Evolutionary conservation across 1,284 basidiomycete species (phyloP).

Genomic region (Tilletiopsis washingtonensis): DNA sequence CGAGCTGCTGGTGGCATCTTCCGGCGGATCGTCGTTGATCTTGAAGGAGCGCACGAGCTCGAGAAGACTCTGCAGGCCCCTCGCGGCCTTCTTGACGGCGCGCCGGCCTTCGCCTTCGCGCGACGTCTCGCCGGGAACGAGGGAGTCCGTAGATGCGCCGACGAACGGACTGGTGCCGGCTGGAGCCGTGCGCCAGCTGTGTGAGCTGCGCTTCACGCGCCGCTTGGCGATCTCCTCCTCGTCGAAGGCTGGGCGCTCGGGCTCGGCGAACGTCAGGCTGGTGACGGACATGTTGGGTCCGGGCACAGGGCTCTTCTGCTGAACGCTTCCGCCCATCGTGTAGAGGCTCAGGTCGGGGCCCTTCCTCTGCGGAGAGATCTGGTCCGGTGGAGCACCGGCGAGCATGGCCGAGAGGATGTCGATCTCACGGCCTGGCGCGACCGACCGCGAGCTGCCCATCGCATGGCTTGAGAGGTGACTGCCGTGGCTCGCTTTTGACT

Average conservation of each 20-base stretch:
- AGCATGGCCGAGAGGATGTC: slow-evolving; percentile 33
- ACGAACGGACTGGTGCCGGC: not conserved
- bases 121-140: not conserved
- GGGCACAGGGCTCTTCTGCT: too few relatives aligned
- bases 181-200: not conserved
- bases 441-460: slow-evolving; percentile 13
- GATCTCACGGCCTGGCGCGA: slow-evolving; percentile 27
- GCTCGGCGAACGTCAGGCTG: too few relatives aligned
- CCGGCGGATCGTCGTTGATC: too few relatives aligned
- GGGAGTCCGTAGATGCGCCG: not conserved
- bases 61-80: not conserved
- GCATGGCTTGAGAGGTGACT: not conserved
- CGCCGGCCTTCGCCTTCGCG: not conserved
- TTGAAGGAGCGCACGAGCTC: not conserved
- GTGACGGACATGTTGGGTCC: too few relatives aligned
- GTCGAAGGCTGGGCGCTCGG: too few relatives aligned
- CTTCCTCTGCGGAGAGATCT: too few relatives aligned
- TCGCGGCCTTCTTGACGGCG: not conserved
- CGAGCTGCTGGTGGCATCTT: too few relatives aligned
- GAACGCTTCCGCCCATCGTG: too few relatives aligned
- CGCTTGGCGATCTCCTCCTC: too few relatives aligned
- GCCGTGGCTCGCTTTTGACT: not conserved
- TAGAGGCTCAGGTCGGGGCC: too few relatives aligned
- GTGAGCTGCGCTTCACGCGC: not conserved
- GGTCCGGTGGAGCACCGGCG: slow-evolving; percentile 10